Evolutionary conservation across 129 eudicot genomes (phyloP).

Genomic region (Flaveria trinervia): DNA sequence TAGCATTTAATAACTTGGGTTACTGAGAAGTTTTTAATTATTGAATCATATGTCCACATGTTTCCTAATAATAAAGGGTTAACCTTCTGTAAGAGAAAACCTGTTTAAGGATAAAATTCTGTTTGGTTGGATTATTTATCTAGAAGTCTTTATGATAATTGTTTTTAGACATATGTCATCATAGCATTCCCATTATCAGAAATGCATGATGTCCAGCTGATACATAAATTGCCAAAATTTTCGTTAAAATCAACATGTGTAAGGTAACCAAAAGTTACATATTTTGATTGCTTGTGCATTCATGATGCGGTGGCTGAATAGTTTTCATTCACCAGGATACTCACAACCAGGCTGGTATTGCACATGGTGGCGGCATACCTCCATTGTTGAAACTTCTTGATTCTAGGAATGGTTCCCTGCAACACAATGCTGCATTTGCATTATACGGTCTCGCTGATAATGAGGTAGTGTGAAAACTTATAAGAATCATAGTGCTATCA

Average conservation of each 20-base stretch:
- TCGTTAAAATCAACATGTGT: not conserved
- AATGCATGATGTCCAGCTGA: not conserved
- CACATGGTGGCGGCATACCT: slow-evolving; percentile 63
- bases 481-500: not conserved
- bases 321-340: slow-evolving; percentile 45
- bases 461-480: slow-evolving; percentile 44
- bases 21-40: not conserved
- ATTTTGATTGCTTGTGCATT: not conserved
- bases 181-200: slow-evolving; percentile 6
- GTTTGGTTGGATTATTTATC: not conserved
- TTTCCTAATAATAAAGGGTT: not conserved
- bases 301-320: slow-evolving; percentile 16
- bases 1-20: not conserved
- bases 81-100: slow-evolving; percentile 2
- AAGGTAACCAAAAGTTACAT: slow-evolving; percentile 10
- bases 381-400: slow-evolving; percentile 72
- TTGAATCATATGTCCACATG: not conserved
- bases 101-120: not conserved
- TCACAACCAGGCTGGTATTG: slow-evolving; percentile 77
- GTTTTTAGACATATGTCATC: not conserved
- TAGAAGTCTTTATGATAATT: not conserved
- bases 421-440: slow-evolving; percentile 81
- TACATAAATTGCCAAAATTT: not conserved
- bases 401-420: slow-evolving; percentile 64
- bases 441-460: slow-evolving; percentile 78